Evolutionary conservation across 306 rosid genomes (phyloP), one percentile per base, ranked within the genome.

Genomic region (Malus sieversii): DNA sequence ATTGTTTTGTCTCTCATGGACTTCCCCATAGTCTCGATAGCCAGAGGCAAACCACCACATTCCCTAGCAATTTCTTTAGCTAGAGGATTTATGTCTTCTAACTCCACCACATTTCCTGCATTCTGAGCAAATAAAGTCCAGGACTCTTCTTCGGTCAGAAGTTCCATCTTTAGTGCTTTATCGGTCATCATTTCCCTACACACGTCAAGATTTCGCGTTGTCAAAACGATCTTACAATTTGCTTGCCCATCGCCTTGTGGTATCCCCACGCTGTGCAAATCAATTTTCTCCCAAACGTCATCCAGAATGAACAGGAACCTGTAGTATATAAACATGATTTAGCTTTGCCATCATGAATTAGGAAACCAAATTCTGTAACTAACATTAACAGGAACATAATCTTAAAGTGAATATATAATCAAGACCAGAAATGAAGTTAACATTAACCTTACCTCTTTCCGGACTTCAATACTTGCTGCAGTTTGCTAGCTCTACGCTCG

Each of bases 221-320:
- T 79, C 40, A 72, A 20, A 53, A 79, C 8, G 20, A 79, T 72
- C 77, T 79, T 79, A 32, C 68, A 79, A 61, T 60, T 68, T 9
- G 27, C 23, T 51, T 65, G 67, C 44, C 44, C 73, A 23, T 78
- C 82, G 65, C 29, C 74, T 44, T 30, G 53, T 42, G 82, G 78
- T n/a, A 72, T 57, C 27, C 78, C 82, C 62, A 79, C 71, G 14
- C 7, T 10, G 12, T 42, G 63, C 33, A 73, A 44, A 68, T 79
- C 74, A 73, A 79, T 45, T 58, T 66, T 73, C 69, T 79, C 64
- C 82, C 82, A 66, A 16, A 73, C 69, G 15, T 66, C 78, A 58
- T 79, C 74, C 4, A 79, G 55, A 66, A 79, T 73, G 59, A 79
- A 74, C 10, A 79, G 64, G 10, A 72, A 72, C 53, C 67, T 72